Evolutionary conservation across 345 rosid genomes (phyloP).

Genomic region (Populus deltoides): DNA sequence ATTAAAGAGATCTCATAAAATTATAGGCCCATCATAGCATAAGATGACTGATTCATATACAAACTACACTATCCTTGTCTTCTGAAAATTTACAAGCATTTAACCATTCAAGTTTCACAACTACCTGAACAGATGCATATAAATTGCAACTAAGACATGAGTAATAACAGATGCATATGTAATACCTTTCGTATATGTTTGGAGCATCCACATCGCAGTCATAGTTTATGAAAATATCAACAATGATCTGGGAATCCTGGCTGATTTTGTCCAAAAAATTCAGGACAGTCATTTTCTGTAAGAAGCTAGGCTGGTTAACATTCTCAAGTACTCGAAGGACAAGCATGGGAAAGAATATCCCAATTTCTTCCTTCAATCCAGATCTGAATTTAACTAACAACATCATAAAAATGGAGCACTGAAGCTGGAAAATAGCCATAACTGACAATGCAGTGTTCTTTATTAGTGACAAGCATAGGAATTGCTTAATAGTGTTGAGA

Average conservation of each 20-base stretch:
- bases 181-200: constrained; percentile 92
- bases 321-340: constrained; percentile 92
- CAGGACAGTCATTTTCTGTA: constrained; percentile 95
- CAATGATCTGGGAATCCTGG: constrained; percentile 68
- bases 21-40: neutral
- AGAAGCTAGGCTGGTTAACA: constrained; percentile 92
- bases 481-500: constrained; percentile 79
- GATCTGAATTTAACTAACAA: constrained; percentile 80
- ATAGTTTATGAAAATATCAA: constrained; percentile 92
- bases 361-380: constrained; percentile 82
- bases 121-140: neutral
- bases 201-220: constrained; percentile 96
- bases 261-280: constrained; percentile 75
- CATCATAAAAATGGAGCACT: constrained; percentile 78
- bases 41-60: neutral
- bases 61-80: neutral
- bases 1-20: neutral
- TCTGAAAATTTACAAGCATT: neutral
- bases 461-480: constrained; percentile 81
- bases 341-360: constrained; percentile 95
- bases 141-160: neutral
- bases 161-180: neutral
- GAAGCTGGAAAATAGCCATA: constrained; percentile 95
- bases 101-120: neutral
- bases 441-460: constrained; percentile 94